Evolutionary conservation across 768 basidiomycete species (phyloP), one percentile per base, ranked within the genome.

Genomic region (Amanita exitialis): DNA sequence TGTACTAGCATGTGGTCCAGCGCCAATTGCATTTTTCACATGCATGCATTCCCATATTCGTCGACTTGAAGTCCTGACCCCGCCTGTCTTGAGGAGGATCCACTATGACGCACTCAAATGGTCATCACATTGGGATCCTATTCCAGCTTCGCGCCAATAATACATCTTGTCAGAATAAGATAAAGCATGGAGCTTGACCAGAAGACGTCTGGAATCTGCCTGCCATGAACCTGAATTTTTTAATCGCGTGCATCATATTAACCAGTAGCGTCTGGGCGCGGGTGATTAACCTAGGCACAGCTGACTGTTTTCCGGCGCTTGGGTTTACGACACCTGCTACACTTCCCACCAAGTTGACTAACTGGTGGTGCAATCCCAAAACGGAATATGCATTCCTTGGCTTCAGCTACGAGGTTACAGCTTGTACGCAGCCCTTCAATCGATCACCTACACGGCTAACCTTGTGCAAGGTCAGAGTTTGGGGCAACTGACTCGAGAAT

Each of bases 341-440:
- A 6, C 49, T 69, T 18, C 78, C 79, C 0, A 34, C 56, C 12
- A 38, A 57, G 48, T 53, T 68, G 20, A 58, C 62, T 9, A 57
- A 63, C 37, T 77, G 75, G 75, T 77, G 80, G 82, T 83, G 82
- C 60, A 59, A 75, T 50, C 62, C 64, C 13, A 51, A 60, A 15
- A 73, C 73, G 0, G 82, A 83, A 57, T 80, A 80, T 56, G 82
- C 76, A 0, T 83, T 83, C 61, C 58, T 83, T 39, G 82, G 80
- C 1, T 83, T 83, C 61, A 77, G 78, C 57, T 83, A 83, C 56
- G 81, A 82, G 58, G 67, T 83, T 32, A 73, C 75, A 28, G 70
- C 67, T 3, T 83, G 80, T 79, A 51, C 9, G 74, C 32, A 25
- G 0, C 16, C 27, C 23, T 25, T 36, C 8, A 12, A 23, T 15